Conservation (phyloP, 371 early-diverging fungal species). For the Circinella minor region DNA sequence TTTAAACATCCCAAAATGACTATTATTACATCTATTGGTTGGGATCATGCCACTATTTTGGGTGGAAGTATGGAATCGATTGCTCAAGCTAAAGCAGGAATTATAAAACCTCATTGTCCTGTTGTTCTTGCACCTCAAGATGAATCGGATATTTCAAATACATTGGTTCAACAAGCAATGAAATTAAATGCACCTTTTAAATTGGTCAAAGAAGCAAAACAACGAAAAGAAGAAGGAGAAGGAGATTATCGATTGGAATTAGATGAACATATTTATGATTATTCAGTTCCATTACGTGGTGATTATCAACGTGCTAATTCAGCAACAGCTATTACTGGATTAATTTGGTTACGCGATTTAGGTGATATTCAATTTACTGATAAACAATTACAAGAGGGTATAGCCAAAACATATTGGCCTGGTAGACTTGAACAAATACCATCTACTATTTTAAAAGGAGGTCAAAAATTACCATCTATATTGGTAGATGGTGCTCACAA, state of each 20-base stretch:
- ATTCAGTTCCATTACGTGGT: conserved; percentile 63
- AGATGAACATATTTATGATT: conserved; percentile 2
- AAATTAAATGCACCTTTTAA: conserved; percentile 34
- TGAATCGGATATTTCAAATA: conserved; percentile 37
- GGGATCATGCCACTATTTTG: conserved; percentile 77
- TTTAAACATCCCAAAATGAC: conserved; percentile 53
- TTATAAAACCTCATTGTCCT: conserved; percentile 59
- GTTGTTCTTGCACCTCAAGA: conserved; percentile 61
- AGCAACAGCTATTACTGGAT: conserved; percentile 71
- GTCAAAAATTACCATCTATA: conserved; percentile 26
- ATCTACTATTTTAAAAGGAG: background rate
- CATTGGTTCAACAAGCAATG: conserved; percentile 40
- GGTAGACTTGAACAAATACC: conserved; percentile 81
- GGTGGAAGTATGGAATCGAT: conserved; percentile 73
- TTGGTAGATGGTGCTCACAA: conserved; percentile 94
- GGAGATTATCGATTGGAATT: conserved; percentile 8
- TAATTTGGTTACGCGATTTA: conserved; percentile 52
- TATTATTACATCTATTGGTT: conserved; percentile 70
- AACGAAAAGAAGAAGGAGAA: background rate
- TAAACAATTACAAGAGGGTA: conserved; percentile 58
- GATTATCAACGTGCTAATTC: conserved; percentile 83
- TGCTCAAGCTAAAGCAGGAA: conserved; percentile 81
- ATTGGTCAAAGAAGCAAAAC: conserved; percentile 12
- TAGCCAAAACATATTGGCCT: conserved; percentile 75
- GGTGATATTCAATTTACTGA: conserved; percentile 33